A percentile compares a stretch with the other conserved stretches of the same genome.
These are phyloP conservation scores for Mucor mucedo DNA, from an alignment of 371 early-diverging fungal species.

Conservation along the genomic window DNA sequence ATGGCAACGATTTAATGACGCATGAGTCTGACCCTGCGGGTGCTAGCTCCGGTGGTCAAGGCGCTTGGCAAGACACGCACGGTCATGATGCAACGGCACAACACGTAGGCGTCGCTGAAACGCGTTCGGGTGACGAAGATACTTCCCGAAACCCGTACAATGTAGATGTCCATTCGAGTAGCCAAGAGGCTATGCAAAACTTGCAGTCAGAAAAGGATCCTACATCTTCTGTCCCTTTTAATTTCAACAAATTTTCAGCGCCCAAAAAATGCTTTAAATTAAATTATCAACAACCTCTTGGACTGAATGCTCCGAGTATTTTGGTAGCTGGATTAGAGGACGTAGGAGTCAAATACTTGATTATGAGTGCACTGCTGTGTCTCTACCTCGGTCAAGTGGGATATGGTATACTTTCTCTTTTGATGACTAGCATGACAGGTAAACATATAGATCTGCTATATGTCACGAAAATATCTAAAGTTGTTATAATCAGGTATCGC, in stretches of 20 bases:
- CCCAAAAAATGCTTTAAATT: constrained; percentile 11
- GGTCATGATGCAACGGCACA: no score
- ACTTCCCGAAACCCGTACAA: background rate
- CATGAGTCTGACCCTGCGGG: no score
- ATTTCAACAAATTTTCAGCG: background rate
- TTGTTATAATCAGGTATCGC: background rate
- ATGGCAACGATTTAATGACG: no score
- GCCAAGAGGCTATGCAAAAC: background rate
- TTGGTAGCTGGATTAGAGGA: background rate
- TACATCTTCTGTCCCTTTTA: background rate
- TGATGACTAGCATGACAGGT: background rate
- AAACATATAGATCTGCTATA: background rate
- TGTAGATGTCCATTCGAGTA: background rate
- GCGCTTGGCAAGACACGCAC: no score
- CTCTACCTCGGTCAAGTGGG: background rate
- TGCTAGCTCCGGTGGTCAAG: no score
- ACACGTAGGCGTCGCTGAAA: no score
- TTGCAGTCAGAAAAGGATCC: background rate
- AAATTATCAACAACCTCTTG: constrained; percentile 6
- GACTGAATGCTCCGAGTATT: background rate
- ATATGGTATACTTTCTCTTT: background rate
- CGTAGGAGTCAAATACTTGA: constrained; percentile 6
- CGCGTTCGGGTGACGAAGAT: background rate
- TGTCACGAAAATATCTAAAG: background rate
- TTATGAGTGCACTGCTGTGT: constrained; percentile 5